phyloP scores from a whole-genome alignment of 1,139 yeast genomes.

The Scheffersomyces quercinus region DNA sequence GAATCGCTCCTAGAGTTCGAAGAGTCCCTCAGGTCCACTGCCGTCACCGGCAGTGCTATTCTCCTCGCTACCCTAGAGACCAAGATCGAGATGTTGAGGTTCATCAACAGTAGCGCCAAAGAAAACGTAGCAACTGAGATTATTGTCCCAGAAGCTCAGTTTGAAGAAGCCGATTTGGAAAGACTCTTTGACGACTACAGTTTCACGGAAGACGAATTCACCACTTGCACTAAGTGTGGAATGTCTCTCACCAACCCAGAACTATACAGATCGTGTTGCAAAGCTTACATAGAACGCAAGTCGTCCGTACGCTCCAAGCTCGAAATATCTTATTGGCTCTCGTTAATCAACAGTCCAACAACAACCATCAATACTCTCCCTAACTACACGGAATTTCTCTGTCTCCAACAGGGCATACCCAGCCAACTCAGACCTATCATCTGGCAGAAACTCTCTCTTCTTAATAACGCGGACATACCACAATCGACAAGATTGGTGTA shows the following conservation, averaged over 20 bases:
- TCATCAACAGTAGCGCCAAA: conserved; percentile 9
- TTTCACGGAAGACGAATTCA: conserved; percentile 34
- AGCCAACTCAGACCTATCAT: conserved; percentile 35
- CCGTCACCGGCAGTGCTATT: conserved; percentile 18
- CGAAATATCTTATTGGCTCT: conserved; percentile 47
- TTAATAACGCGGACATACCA: conserved; percentile 34
- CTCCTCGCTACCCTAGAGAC: conserved; percentile 32
- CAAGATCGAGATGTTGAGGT: conserved; percentile 29
- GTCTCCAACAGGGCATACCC: conserved; percentile 45
- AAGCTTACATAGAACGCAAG: conserved; percentile 16
- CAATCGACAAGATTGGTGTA: conserved; percentile 36
- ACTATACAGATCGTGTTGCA: conserved; percentile 22
- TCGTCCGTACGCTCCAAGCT: conserved; percentile 23
- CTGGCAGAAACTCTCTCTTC: conserved; percentile 39
- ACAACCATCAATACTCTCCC: conserved; percentile 50
- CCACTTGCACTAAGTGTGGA: conserved; percentile 36
- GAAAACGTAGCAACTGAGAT: conserved; percentile 7
- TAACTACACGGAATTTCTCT: conserved; percentile 43
- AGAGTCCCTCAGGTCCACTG: conserved; percentile 34
- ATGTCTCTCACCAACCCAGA: conserved; percentile 15
- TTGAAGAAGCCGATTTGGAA: conserved; percentile 15
- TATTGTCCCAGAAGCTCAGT: neutral
- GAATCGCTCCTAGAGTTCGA: conserved; percentile 45
- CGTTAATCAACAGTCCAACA: conserved; percentile 46
- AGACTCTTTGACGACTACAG: conserved; percentile 24